Percentiles rank a stretch among this genome's conserved stretches.
These are phyloP conservation scores for Suillus ampliporus DNA, from an alignment of 768 basidiomycete species.

Conservation along the genomic window DNA sequence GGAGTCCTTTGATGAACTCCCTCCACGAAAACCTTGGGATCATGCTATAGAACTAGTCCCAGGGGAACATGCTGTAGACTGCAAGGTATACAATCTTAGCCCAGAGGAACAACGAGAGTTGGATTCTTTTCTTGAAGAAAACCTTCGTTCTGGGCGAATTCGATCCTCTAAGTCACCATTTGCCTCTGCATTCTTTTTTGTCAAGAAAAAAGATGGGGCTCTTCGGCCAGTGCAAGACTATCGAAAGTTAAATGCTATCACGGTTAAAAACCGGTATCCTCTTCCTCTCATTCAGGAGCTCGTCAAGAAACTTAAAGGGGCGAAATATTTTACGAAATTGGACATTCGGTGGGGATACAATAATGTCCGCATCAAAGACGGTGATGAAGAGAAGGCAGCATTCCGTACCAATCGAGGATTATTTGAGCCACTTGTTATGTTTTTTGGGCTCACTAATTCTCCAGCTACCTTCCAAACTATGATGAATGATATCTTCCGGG, in stretches of 20 bases:
- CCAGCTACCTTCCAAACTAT: too few relatives aligned
- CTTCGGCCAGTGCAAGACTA: conserved; percentile 42
- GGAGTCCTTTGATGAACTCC: not conserved
- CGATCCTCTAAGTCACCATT: conserved; percentile 25
- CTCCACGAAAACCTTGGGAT: conserved; percentile 4
- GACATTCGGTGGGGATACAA: too few relatives aligned
- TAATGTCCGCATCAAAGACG: too few relatives aligned
- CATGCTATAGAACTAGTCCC: conserved; percentile 10
- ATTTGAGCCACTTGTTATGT: too few relatives aligned
- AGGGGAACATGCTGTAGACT: conserved; percentile 6
- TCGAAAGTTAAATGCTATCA: conserved; percentile 29
- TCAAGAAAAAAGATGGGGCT: conserved; percentile 42
- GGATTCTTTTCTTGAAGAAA: conserved; percentile 29
- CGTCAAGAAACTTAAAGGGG: too few relatives aligned
- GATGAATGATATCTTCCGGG: too few relatives aligned
- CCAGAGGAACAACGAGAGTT: conserved; percentile 24
- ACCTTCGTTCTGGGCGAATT: conserved; percentile 21
- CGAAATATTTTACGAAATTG: too few relatives aligned
- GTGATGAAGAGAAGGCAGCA: too few relatives aligned
- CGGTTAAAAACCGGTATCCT: conserved; percentile 33
- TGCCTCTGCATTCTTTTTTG: conserved; percentile 32
- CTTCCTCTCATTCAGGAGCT: conserved; percentile 29
- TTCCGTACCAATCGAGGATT: too few relatives aligned
- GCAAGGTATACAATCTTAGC: conserved; percentile 22
- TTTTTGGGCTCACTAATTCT: too few relatives aligned